A percentile compares a stretch with the other conserved stretches of the same genome.
Conservation (phyloP, 192 early-diverging fungal genomes). For the Rhizophagus sp. region DNA sequence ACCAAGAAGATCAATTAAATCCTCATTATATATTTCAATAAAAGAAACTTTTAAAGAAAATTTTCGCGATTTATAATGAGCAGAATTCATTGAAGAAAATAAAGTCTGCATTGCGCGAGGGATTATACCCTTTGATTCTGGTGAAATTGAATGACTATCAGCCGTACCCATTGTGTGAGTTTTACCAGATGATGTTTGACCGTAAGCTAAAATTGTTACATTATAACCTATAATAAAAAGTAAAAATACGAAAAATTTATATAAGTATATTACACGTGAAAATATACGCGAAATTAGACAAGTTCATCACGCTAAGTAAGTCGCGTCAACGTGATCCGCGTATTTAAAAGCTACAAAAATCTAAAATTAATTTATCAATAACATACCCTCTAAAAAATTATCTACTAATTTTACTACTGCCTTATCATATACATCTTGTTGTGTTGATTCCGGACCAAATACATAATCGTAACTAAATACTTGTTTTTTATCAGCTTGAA, state of each 20-base stretch:
- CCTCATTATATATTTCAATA: constrained; percentile 97
- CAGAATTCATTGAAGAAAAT: constrained; percentile 46
- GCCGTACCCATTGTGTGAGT: constrained; percentile 96
- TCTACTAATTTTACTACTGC: constrained; percentile 48
- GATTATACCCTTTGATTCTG: constrained; percentile 61
- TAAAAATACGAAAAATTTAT: too few relatives aligned
- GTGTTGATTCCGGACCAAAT: constrained; percentile 60
- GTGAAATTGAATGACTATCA: constrained; percentile 35
- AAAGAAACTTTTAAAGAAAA: constrained; percentile 80
- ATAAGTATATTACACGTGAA: too few relatives aligned
- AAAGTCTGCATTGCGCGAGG: constrained; percentile 69
- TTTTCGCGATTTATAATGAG: constrained; percentile 33
- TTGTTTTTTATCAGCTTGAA: constrained; percentile 24
- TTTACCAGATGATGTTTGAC: constrained; percentile 94
- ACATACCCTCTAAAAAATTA: constrained; percentile 51
- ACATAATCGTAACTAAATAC: constrained; percentile 68
- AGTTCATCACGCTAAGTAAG: too few relatives aligned
- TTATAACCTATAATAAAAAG: constrained; percentile 72
- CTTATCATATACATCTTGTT: constrained; percentile 61
- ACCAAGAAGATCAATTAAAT: constrained; percentile 88
- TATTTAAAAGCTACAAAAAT: not conserved
- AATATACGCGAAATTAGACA: too few relatives aligned
- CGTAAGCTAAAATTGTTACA: constrained; percentile 92
- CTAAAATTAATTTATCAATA: not conserved
- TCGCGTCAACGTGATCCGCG: not conserved